phyloP scores from a whole-genome alignment of 139 green algal genomes.

The Astrephomene gubernaculifera region DNA sequence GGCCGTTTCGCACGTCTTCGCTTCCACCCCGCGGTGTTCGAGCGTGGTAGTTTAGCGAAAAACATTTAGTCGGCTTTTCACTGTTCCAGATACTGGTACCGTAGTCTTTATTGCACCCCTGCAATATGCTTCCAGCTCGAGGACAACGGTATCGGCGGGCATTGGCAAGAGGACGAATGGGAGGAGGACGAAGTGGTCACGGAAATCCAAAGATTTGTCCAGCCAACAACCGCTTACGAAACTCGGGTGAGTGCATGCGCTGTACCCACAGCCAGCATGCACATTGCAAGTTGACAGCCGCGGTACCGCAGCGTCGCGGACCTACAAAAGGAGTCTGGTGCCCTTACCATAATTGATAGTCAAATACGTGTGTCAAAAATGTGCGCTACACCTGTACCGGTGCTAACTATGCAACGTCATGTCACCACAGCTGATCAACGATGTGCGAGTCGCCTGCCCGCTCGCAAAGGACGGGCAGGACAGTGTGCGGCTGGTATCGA shows the following conservation, averaged over 20 bases:
- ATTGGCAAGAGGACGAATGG: slow-evolving; percentile 19
- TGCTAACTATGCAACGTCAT: too few species aligned
- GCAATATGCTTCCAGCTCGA: background rate
- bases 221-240: background rate
- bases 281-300: too few species aligned
- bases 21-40: too few species aligned
- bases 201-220: slow-evolving; percentile 35
- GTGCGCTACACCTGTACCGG: too few species aligned
- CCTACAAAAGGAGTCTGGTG: too few species aligned
- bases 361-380: too few species aligned
- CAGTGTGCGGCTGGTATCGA: slow-evolving; percentile 23
- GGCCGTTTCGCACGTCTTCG: too few species aligned
- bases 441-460: background rate
- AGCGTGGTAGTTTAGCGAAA: too few species aligned
- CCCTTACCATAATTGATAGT: too few species aligned
- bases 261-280: too few species aligned
- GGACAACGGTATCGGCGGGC: slow-evolving; percentile 29
- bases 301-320: too few species aligned
- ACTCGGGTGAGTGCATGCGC: slow-evolving; percentile 35
- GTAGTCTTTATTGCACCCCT: background rate
- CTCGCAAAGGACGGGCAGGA: slow-evolving; percentile 32
- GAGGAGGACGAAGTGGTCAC: slow-evolving; percentile 36
- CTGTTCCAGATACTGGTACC: background rate
- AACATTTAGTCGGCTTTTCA: too few species aligned
- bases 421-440: slow-evolving; percentile 16